phyloP scores from a whole-genome alignment of 1,284 basidiomycete genomes.

The Rhodofomes roseus region DNA sequence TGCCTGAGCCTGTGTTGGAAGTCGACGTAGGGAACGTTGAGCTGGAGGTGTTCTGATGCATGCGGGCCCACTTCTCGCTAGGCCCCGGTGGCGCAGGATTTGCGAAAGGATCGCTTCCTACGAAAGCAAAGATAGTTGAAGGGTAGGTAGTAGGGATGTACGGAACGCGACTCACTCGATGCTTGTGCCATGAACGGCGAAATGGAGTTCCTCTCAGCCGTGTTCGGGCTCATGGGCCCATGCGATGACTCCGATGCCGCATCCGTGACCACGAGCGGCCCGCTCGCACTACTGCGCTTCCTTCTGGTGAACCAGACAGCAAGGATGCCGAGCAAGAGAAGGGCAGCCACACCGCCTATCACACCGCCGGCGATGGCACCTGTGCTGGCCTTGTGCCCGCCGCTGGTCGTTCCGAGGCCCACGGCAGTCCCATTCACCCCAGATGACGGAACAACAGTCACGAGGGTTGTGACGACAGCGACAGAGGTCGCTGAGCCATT shows the following conservation, averaged over 20 bases:
- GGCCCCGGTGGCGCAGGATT: neutral
- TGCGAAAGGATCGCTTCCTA: neutral
- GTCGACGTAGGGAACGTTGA: neutral
- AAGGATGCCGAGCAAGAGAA: neutral
- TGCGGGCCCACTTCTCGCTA: neutral
- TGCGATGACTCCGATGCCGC: neutral
- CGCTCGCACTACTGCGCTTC: neutral
- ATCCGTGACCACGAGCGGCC: neutral
- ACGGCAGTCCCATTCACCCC: neutral
- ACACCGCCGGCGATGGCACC: neutral
- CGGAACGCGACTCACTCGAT: neutral
- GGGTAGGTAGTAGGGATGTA: neutral
- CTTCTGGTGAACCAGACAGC: neutral
- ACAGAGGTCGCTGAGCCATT: neutral
- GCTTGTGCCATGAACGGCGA: neutral
- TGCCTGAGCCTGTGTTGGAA: neutral
- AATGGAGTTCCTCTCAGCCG: neutral
- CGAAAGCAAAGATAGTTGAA: neutral
- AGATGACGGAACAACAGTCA: neutral
- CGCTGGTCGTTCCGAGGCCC: neutral
- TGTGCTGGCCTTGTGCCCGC: neutral
- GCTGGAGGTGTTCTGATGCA: no score
- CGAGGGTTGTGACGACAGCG: neutral
- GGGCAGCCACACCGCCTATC: neutral
- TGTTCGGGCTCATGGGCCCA: neutral